Evolutionary conservation across 1,284 basidiomycete species (phyloP).

Genomic region (Ustilago loliicola): DNA sequence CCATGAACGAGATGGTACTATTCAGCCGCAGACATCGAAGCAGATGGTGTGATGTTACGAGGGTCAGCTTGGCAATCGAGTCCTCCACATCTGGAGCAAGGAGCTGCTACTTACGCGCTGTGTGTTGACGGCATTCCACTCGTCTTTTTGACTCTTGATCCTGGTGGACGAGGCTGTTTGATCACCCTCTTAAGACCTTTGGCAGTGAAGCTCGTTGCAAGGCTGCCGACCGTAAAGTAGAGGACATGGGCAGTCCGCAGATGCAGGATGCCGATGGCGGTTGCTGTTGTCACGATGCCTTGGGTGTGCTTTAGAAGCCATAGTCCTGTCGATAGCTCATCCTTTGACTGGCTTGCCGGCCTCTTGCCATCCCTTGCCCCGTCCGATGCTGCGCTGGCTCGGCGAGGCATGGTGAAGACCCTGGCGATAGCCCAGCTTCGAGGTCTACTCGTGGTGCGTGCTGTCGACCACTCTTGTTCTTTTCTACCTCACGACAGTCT

Average conservation of each 20-base stretch:
- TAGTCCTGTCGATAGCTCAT: constrained; percentile 39
- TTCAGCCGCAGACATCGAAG: background rate
- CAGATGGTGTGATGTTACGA: background rate
- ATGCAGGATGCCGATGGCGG: constrained; percentile 51
- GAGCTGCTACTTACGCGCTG: constrained; percentile 38
- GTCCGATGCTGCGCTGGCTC: background rate
- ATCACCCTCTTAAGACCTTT: constrained; percentile 57
- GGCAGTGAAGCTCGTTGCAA: constrained; percentile 53
- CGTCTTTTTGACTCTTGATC: constrained; percentile 51
- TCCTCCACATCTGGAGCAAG: background rate
- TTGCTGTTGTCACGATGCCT: constrained; percentile 53
- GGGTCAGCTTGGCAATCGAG: constrained; percentile 2
- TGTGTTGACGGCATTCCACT: constrained; percentile 60
- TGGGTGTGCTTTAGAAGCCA: constrained; percentile 57
- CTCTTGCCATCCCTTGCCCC: background rate
- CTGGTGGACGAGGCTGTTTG: constrained; percentile 56
- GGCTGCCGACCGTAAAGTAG: constrained; percentile 44
- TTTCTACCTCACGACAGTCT: background rate
- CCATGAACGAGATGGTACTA: constrained; percentile 59
- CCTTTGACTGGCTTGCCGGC: background rate
- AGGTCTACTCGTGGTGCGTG: background rate
- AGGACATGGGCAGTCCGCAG: constrained; percentile 45
- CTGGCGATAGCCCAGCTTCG: background rate
- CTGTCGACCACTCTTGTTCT: background rate
- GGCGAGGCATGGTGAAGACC: constrained; percentile 12